Evolutionary conservation across 768 basidiomycete species (phyloP), one percentile per base, ranked within the genome.

Genomic region (Pulveroboletus frians): DNA sequence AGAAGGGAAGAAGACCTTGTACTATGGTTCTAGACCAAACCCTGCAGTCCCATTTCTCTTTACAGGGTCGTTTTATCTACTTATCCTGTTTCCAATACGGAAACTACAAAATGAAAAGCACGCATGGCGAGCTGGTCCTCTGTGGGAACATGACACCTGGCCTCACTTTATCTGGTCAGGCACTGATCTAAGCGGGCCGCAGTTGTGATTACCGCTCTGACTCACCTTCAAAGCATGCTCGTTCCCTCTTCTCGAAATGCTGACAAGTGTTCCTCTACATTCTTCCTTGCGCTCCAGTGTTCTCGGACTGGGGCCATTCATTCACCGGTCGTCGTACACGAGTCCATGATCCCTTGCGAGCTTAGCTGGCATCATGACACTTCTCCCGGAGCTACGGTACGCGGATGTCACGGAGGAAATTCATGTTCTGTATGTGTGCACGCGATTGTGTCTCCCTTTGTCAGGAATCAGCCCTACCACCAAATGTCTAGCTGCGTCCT

Each of bases 121-220:
- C 52, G 56, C 53, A 31, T 49, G 37, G 45, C 40, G 27, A 51
- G 38, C 26, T 45, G 20, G 44, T 31, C 13, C 32, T 39, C 39
- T 56, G 51, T 59, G 59, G 49, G 62, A 63, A 61, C 30, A 36
- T n/a, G 35, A 50, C 45, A 54, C 6, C 54, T 48, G 47, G 52
- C 51, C 40, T 57, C 58, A 57, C 53, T 54, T 54, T 60, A 66
- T 59, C 56, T 51, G 41, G 49, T 54, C 61, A 66, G 64, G 66
- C 58, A 65, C 64, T 56, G 52, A 61, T 52, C 52, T 54, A 40
- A 50, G 44, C 55, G 53, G 64, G 54, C 50, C 39, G 46, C 48
- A 46, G 50, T 54, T 30, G 49, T 57, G 52, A 68, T 55, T 51
- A 61, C 55, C 50, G 49, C 63, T 43, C 43, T 54, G 46, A 23